Conservation (phyloP, 768 basidiomycete species). For the Megacollybia marginata region DNA sequence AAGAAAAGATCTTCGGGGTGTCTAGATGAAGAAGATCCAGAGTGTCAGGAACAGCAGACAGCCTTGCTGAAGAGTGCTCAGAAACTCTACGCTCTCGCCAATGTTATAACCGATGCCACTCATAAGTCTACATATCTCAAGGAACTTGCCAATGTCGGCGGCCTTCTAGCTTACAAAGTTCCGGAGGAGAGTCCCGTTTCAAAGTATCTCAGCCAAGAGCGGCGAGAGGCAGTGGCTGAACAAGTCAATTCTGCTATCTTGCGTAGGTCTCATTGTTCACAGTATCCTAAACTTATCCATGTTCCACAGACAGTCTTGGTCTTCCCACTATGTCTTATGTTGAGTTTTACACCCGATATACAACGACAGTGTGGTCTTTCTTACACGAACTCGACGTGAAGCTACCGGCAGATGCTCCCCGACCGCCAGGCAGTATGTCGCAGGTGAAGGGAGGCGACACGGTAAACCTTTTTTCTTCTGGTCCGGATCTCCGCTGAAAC, state of each 20-base stretch:
- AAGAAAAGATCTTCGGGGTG: constrained; percentile 1
- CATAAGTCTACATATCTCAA: constrained; percentile 58
- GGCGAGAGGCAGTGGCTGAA: constrained; percentile 78
- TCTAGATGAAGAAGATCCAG: constrained; percentile 20
- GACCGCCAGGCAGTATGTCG: constrained; percentile 27
- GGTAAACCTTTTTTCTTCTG: neutral
- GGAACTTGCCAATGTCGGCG: constrained; percentile 70
- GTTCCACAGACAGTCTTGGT: constrained; percentile 38
- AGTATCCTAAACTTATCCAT: neutral
- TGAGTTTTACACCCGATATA: constrained; percentile 62
- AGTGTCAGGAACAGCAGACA: constrained; percentile 33
- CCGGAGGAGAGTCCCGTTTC: constrained; percentile 73
- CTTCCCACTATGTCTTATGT: constrained; percentile 49
- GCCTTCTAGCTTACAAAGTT: constrained; percentile 75
- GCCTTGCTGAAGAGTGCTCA: constrained; percentile 50
- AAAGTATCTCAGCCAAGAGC: constrained; percentile 67
- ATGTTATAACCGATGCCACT: constrained; percentile 41
- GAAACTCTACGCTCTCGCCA: constrained; percentile 60
- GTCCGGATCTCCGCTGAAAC: neutral
- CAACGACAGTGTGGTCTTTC: constrained; percentile 50
- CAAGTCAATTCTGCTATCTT: constrained; percentile 85
- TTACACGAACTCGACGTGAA: constrained; percentile 44
- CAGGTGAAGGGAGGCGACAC: neutral
- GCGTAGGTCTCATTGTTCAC: constrained; percentile 38
- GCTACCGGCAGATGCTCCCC: constrained; percentile 36